Evolutionary conservation across 2,329 filamentous ascomycete species (phyloP).

Genomic region (Ophidiomyces ophidiicola): DNA sequence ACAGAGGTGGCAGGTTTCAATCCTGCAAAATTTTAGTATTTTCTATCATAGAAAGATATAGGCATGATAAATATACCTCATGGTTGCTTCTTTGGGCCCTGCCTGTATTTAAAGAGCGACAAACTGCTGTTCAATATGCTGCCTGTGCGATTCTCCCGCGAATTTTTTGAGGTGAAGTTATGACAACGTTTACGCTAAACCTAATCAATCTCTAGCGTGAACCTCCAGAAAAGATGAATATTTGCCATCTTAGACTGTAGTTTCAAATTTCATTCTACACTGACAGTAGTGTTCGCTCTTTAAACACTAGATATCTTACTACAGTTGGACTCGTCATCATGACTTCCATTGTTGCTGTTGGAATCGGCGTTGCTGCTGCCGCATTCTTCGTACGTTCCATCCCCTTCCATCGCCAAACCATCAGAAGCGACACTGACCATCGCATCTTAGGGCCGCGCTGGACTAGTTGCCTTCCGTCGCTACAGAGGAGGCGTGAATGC

Average conservation of each 20-base stretch:
- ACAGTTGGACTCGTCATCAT: constrained; percentile 27
- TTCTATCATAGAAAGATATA: neutral
- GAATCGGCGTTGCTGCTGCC: constrained; percentile 40
- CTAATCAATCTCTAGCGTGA: neutral
- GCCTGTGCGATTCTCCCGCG: neutral
- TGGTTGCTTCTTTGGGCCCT: constrained; percentile 1
- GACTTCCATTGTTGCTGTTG: constrained; percentile 34
- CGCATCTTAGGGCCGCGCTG: constrained; percentile 66
- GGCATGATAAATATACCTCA: constrained; percentile 8
- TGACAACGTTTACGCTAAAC: constrained; percentile 2
- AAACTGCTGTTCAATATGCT: neutral
- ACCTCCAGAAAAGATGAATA: neutral
- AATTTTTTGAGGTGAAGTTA: constrained; percentile 6
- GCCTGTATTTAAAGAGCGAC: neutral
- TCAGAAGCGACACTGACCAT: neutral
- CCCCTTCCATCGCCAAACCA: neutral
- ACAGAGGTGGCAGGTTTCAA: constrained; percentile 60
- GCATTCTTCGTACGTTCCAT: constrained; percentile 63
- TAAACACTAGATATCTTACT: too few relatives aligned
- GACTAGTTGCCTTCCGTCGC: constrained; percentile 74
- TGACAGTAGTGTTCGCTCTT: neutral
- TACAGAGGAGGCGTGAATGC: constrained; percentile 58
- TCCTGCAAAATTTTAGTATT: constrained; percentile 18
- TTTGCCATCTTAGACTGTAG: neutral
- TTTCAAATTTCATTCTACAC: neutral